Conservation (phyloP, 495 filamentous ascomycete species). For the Clohesyomyces aquaticus region DNA sequence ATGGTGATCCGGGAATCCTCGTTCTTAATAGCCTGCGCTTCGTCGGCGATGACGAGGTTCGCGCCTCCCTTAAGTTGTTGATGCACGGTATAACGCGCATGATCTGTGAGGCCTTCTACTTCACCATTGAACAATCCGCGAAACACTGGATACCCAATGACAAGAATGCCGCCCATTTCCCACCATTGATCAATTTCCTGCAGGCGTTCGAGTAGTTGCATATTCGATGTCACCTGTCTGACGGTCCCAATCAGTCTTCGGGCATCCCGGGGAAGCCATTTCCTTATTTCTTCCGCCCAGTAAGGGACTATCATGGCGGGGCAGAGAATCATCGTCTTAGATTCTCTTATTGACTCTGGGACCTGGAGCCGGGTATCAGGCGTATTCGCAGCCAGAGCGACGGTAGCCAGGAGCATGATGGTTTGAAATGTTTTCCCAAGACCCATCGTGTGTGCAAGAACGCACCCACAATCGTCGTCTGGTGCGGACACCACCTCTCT, state of each 20-base stretch:
- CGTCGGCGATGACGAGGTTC: constrained; percentile 78
- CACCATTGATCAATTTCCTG: constrained; percentile 40
- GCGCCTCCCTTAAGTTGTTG: constrained; percentile 61
- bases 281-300: constrained; percentile 75
- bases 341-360: constrained; percentile 61
- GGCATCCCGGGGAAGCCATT: constrained; percentile 62
- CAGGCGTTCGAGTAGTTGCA: background rate
- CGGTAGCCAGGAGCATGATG: constrained; percentile 76
- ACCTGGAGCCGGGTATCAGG: constrained; percentile 64
- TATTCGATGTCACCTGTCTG: background rate
- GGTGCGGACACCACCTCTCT: constrained; percentile 68
- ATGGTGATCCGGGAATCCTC: constrained; percentile 53
- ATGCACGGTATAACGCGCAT: constrained; percentile 44
- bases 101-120: constrained; percentile 36
- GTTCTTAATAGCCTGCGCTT: constrained; percentile 83
- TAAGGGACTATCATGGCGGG: constrained; percentile 77
- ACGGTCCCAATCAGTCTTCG: background rate
- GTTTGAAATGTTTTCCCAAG: constrained; percentile 92
- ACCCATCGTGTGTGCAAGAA: constrained; percentile 92
- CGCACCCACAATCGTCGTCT: constrained; percentile 66
- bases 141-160: constrained; percentile 76
- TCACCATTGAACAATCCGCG: constrained; percentile 52
- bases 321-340: constrained; percentile 73
- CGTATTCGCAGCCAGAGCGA: constrained; percentile 67
- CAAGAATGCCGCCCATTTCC: constrained; percentile 67